These are phyloP conservation scores for Protomyces inundatus DNA, from an alignment of 1,139 yeast species.

Conservation along the genomic window DNA sequence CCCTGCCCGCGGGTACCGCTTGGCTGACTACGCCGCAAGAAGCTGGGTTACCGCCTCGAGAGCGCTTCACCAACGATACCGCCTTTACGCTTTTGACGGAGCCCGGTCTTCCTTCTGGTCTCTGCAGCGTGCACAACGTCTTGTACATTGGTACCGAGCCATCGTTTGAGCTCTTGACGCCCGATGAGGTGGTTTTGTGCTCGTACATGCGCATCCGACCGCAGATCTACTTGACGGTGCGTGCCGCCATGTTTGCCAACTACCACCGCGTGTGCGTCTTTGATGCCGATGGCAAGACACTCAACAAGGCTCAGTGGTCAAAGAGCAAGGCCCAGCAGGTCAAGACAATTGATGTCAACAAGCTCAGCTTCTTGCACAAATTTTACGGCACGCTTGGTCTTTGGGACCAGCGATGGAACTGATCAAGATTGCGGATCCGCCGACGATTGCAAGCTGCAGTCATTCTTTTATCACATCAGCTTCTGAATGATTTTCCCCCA, in stretches of 20 bases:
- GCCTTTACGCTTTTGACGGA: not conserved
- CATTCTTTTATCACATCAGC: too few relatives aligned
- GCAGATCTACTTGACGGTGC: not conserved
- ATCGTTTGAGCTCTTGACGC: not conserved
- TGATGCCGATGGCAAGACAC: not conserved
- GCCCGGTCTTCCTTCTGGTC: not conserved
- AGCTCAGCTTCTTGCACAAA: not conserved
- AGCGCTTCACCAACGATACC: not conserved
- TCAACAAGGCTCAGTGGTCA: not conserved
- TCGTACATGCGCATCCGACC: not conserved
- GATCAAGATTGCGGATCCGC: not conserved
- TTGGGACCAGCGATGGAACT: not conserved
- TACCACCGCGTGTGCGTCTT: not conserved
- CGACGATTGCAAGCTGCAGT: too few relatives aligned
- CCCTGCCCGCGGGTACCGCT: too few relatives aligned
- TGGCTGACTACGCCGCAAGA: too few relatives aligned
- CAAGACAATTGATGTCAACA: not conserved
- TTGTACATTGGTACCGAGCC: not conserved
- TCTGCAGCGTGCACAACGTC: not conserved
- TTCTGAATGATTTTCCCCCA: too few relatives aligned
- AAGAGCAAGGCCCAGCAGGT: not conserved
- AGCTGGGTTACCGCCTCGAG: not conserved
- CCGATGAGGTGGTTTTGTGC: not conserved
- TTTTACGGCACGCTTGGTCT: not conserved
- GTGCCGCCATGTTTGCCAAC: not conserved